Evolutionary conservation across 2,329 filamentous ascomycete genomes (phyloP).

Genomic region (Aspergillus latus): DNA sequence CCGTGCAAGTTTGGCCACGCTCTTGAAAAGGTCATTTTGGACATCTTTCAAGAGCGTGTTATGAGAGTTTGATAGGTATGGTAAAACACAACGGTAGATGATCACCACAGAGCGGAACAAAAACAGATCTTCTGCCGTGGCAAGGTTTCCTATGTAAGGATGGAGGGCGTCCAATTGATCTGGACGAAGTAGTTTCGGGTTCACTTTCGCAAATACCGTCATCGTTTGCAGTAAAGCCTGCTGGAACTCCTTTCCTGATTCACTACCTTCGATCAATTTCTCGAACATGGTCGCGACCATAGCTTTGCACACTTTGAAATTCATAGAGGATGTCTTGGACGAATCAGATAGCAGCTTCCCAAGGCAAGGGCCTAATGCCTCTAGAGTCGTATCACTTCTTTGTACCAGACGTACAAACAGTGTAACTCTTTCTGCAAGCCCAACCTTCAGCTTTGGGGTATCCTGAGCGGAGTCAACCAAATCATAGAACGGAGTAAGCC

Average conservation of each 20-base stretch:
- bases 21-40: constrained; percentile 70
- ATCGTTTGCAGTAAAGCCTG: constrained; percentile 71
- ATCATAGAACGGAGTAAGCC: constrained; percentile 79
- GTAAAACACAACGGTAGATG: constrained; percentile 87
- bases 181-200: constrained; percentile 80
- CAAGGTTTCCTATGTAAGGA: constrained; percentile 79
- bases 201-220: constrained; percentile 87
- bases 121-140: constrained; percentile 71
- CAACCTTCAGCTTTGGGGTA: constrained; percentile 70
- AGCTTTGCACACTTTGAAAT: constrained; percentile 75
- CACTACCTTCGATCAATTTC: constrained; percentile 71
- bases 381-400: constrained; percentile 59
- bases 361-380: constrained; percentile 68
- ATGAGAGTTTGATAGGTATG: constrained; percentile 73
- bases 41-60: constrained; percentile 74
- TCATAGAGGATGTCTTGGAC: constrained; percentile 66
- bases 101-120: constrained; percentile 83
- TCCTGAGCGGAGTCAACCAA: constrained; percentile 56
- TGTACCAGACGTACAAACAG: constrained; percentile 84
- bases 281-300: constrained; percentile 88
- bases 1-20: constrained; percentile 67
- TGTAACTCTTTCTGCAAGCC: constrained; percentile 76
- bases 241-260: constrained; percentile 60
- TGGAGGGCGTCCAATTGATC: constrained; percentile 85
- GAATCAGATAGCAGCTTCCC: constrained; percentile 66